Evolutionary conservation across 306 rosid genomes (phyloP).

Genomic region (Boehmeria nivea): DNA sequence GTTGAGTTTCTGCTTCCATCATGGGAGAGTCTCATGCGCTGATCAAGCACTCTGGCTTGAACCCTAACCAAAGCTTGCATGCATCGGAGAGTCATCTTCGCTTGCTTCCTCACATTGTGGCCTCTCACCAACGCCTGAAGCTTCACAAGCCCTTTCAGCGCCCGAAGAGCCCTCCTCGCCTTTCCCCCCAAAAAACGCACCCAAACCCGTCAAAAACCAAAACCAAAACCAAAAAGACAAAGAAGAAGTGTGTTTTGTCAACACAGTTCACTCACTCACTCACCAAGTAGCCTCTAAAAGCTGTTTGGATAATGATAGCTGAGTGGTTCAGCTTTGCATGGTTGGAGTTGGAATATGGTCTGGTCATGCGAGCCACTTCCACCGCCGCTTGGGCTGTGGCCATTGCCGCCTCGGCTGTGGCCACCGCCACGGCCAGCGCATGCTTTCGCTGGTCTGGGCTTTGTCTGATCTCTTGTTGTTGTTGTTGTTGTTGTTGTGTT

Average conservation of each 20-base stretch:
- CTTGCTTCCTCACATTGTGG: slow-evolving; percentile 91
- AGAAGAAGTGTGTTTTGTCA: not conserved
- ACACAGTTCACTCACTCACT: slow-evolving; percentile 17
- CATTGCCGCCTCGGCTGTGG: slow-evolving; percentile 80
- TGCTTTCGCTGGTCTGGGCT: slow-evolving; percentile 39
- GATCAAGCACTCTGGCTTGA: slow-evolving; percentile 81
- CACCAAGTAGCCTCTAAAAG: slow-evolving; percentile 90
- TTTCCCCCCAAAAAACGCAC: slow-evolving; percentile 3
- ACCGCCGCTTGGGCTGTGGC: slow-evolving; percentile 73
- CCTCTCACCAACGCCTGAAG: slow-evolving; percentile 95
- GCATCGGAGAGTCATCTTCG: slow-evolving; percentile 86
- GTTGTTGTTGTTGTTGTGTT: slow-evolving; percentile 22
- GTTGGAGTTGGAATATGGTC: slow-evolving; percentile 52
- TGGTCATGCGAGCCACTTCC: slow-evolving; percentile 55
- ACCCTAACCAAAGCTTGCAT: slow-evolving; percentile 93
- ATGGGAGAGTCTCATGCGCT: slow-evolving; percentile 63
- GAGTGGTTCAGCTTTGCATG: slow-evolving; percentile 32
- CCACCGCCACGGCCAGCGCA: slow-evolving; percentile 69
- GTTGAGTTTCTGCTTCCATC: slow-evolving; percentile 83
- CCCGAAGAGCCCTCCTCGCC: slow-evolving; percentile 96
- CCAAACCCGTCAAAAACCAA: not conserved
- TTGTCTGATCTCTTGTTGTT: slow-evolving; percentile 1
- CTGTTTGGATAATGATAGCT: slow-evolving; percentile 71
- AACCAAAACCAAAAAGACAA: not conserved
- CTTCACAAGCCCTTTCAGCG: slow-evolving; percentile 88